A percentile compares a stretch with the other conserved stretches of the same genome.
These are phyloP conservation scores for Globisporangium orthogonon DNA, from an alignment of 352 stramenopile species.

Conservation along the genomic window DNA sequence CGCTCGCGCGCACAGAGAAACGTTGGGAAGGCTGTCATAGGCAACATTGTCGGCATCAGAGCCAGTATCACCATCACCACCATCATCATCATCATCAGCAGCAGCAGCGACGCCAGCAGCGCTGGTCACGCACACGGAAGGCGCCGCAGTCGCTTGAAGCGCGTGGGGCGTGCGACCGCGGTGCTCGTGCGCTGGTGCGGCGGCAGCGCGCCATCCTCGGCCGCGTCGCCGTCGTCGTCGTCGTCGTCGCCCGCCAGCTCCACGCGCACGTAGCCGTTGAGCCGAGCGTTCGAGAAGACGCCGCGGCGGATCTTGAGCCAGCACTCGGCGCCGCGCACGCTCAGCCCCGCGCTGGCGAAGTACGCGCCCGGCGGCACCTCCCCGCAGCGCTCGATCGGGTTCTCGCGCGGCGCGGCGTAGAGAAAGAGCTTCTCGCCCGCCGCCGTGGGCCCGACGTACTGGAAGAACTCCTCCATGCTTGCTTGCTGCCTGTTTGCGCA, in stretches of 20 bases:
- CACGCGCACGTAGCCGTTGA: slow-evolving; percentile 68
- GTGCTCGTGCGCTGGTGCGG: slow-evolving; percentile 21
- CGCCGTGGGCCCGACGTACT: slow-evolving; percentile 48
- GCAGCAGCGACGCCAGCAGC: too few species aligned
- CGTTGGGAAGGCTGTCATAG: slow-evolving; percentile 42
- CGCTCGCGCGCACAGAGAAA: slow-evolving; percentile 51
- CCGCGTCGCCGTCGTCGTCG: slow-evolving; percentile 12
- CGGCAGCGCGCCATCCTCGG: slow-evolving; percentile 8
- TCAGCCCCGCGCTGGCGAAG: slow-evolving; percentile 52
- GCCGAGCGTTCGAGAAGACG: slow-evolving; percentile 63
- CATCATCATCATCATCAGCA: too few species aligned
- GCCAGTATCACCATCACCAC: too few species aligned
- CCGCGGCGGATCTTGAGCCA: slow-evolving; percentile 79
- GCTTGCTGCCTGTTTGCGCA: not conserved
- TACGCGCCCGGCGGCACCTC: slow-evolving; percentile 57
- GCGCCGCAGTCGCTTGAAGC: slow-evolving; percentile 45
- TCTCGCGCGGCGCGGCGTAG: slow-evolving; percentile 54
- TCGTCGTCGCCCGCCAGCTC: slow-evolving; percentile 31
- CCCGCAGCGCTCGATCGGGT: slow-evolving; percentile 43
- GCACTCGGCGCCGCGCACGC: slow-evolving; percentile 48
- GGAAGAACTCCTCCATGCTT: slow-evolving; percentile 70
- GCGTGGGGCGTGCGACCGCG: slow-evolving; percentile 16
- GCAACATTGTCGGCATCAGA: not conserved
- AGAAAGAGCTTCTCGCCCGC: slow-evolving; percentile 49
- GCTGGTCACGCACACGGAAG: slow-evolving; percentile 34